Evolutionary conservation across 305 asterid genomes (phyloP).

Genomic region (Fraxinus albicans): DNA sequence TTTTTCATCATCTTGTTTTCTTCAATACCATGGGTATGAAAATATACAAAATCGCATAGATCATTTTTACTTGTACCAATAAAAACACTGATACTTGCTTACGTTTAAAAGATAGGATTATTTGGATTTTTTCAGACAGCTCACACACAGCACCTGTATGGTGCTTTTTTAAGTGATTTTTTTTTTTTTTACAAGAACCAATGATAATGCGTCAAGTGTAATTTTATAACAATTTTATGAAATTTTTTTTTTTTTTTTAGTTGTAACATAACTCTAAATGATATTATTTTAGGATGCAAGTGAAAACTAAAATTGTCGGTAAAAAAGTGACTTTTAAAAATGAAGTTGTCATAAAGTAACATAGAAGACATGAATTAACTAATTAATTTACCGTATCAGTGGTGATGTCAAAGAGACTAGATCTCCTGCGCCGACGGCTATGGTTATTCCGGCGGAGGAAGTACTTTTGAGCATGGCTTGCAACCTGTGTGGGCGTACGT

Average conservation of each 20-base stretch:
- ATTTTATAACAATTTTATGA: too few relatives aligned
- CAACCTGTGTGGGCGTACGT: conserved; percentile 94
- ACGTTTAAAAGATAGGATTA: too few relatives aligned
- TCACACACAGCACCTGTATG: too few relatives aligned
- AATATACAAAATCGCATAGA: background rate
- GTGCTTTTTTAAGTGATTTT: too few relatives aligned
- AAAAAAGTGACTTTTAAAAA: background rate
- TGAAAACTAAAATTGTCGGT: too few relatives aligned
- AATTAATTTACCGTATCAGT: conserved; percentile 52
- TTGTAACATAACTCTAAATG: too few relatives aligned
- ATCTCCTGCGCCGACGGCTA: conserved; percentile 86
- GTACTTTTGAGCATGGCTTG: conserved; percentile 97
- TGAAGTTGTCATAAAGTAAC: background rate
- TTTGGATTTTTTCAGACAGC: too few relatives aligned
- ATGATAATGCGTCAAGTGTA: too few relatives aligned
- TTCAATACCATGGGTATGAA: background rate
- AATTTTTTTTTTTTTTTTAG: too few relatives aligned
- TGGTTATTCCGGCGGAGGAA: conserved; percentile 83
- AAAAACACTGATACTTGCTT: background rate
- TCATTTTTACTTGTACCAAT: background rate
- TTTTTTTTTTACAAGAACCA: too few relatives aligned
- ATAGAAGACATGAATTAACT: background rate
- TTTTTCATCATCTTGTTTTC: background rate
- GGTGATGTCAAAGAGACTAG: conserved; percentile 92
- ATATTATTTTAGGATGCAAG: background rate